A percentile compares a stretch with the other conserved stretches of the same genome.
Conservation (phyloP, 2,329 filamentous ascomycete species). For the Talaromyces sp. region DNA sequence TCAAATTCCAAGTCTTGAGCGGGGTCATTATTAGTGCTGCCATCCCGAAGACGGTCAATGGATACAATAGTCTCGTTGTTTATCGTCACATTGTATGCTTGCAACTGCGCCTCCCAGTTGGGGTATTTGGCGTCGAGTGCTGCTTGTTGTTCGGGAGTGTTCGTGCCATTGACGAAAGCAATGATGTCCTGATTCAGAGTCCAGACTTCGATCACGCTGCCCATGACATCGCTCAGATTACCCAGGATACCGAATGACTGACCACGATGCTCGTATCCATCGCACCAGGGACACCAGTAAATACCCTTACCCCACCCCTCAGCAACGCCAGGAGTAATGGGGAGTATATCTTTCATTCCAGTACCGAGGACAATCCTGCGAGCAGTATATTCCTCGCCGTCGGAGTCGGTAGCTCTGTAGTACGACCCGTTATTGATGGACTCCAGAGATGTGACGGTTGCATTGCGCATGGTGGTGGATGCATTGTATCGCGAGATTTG, state of each 20-base stretch:
- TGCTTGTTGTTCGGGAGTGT: conserved; percentile 46
- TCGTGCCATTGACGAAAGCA: conserved; percentile 59
- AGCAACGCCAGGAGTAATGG: conserved; percentile 52
- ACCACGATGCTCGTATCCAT: conserved; percentile 60
- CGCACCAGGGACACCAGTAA: conserved; percentile 65
- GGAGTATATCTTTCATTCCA: conserved; percentile 55
- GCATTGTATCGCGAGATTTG: conserved; percentile 51
- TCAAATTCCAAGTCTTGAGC: conserved; percentile 48
- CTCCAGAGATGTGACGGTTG: conserved; percentile 46
- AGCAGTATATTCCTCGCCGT: conserved; percentile 41
- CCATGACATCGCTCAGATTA: conserved; percentile 44
- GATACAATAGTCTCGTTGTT: conserved; percentile 55
- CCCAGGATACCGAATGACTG: conserved; percentile 56
- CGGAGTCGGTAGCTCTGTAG: conserved; percentile 46
- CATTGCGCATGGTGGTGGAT: conserved; percentile 50
- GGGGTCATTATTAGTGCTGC: conserved; percentile 27
- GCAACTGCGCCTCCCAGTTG: conserved; percentile 51
- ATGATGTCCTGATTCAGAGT: conserved; percentile 56
- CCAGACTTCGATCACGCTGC: conserved; percentile 50
- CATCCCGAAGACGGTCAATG: conserved; percentile 48
- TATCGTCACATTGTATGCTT: conserved; percentile 50
- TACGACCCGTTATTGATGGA: conserved; percentile 38
- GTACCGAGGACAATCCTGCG: conserved; percentile 58
- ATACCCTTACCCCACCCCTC: conserved; percentile 60
- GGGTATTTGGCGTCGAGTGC: conserved; percentile 41